These are phyloP conservation scores for Ophiostoma perfectum DNA, from an alignment of 2,329 filamentous ascomycete species.

Conservation along the genomic window DNA sequence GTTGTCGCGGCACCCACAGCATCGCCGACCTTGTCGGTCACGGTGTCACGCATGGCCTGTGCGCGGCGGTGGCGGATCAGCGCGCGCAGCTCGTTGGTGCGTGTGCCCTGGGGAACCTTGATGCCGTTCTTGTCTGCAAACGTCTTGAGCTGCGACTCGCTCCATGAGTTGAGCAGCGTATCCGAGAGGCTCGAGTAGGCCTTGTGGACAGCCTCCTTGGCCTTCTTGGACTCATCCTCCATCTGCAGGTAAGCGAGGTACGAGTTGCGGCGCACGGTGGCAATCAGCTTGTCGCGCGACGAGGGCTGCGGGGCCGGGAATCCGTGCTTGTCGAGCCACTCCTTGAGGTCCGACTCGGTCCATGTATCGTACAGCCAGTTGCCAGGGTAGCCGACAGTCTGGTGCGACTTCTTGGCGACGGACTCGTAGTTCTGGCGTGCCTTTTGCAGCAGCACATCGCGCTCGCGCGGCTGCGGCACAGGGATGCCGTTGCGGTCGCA, in stretches of 20 bases:
- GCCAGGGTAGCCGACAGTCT: slow-evolving; percentile 81
- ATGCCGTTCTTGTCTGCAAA: slow-evolving; percentile 90
- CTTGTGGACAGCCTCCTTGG: slow-evolving; percentile 41
- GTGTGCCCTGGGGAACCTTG: slow-evolving; percentile 84
- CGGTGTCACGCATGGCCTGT: slow-evolving; percentile 61
- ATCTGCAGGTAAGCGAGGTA: slow-evolving; percentile 67
- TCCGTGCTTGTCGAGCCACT: slow-evolving; percentile 85
- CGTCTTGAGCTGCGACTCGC: slow-evolving; percentile 80
- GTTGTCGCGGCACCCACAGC: slow-evolving; percentile 68
- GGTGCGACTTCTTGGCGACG: slow-evolving; percentile 65
- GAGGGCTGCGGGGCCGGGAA: slow-evolving; percentile 79
- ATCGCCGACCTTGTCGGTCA: slow-evolving; percentile 49
- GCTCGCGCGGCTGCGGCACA: slow-evolving; percentile 78
- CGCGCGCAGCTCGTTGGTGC: slow-evolving; percentile 81
- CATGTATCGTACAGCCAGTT: slow-evolving; percentile 90
- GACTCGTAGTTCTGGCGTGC: slow-evolving; percentile 76
- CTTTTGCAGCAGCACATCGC: slow-evolving; percentile 73
- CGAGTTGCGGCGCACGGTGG: slow-evolving; percentile 84
- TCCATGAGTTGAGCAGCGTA: slow-evolving; percentile 82
- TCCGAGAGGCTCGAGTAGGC: slow-evolving; percentile 73
- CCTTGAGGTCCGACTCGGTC: slow-evolving; percentile 89
- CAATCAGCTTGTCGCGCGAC: slow-evolving; percentile 81
- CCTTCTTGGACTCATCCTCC: slow-evolving; percentile 51
- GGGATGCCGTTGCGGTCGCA: slow-evolving; percentile 83
- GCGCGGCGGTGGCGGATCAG: slow-evolving; percentile 84